These are phyloP conservation scores for Vitis rupestris DNA, from an alignment of 164 flowering plant species.

Conservation along the genomic window DNA sequence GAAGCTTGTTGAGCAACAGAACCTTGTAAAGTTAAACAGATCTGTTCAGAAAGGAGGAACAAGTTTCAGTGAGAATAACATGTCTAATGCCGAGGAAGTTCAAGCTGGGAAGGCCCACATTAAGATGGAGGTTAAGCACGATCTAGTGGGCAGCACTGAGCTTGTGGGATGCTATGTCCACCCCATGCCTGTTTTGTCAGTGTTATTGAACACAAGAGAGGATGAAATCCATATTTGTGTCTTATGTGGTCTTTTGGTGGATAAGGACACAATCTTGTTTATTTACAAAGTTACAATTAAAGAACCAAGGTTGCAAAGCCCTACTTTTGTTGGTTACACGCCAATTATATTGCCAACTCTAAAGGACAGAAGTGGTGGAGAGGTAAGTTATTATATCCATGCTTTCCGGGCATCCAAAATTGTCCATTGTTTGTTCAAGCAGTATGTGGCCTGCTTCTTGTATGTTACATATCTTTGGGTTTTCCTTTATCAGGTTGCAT, in stretches of 20 bases:
- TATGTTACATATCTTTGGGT: background rate
- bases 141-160: constrained; percentile 33
- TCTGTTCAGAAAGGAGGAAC: constrained; percentile 14
- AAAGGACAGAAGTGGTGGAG: constrained; percentile 33
- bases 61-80: constrained; percentile 5
- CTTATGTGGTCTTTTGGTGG: constrained; percentile 50
- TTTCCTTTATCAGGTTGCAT: constrained; percentile 41
- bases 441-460: background rate
- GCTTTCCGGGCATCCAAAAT: background rate
- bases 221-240: constrained; percentile 59
- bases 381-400: constrained; percentile 42
- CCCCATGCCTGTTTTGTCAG: constrained; percentile 60
- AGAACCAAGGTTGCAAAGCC: constrained; percentile 45
- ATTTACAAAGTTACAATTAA: constrained; percentile 50
- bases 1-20: constrained; percentile 18
- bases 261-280: constrained; percentile 48
- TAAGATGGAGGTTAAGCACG: constrained; percentile 21
- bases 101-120: constrained; percentile 11
- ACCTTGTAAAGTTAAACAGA: constrained; percentile 8
- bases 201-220: constrained; percentile 37
- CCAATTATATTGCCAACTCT: constrained; percentile 40
- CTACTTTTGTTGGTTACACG: constrained; percentile 71
- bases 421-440: background rate
- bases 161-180: constrained; percentile 70
- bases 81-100: constrained; percentile 14